Evolutionary conservation across 768 basidiomycete genomes (phyloP).

Genomic region (Trametes meyenii): DNA sequence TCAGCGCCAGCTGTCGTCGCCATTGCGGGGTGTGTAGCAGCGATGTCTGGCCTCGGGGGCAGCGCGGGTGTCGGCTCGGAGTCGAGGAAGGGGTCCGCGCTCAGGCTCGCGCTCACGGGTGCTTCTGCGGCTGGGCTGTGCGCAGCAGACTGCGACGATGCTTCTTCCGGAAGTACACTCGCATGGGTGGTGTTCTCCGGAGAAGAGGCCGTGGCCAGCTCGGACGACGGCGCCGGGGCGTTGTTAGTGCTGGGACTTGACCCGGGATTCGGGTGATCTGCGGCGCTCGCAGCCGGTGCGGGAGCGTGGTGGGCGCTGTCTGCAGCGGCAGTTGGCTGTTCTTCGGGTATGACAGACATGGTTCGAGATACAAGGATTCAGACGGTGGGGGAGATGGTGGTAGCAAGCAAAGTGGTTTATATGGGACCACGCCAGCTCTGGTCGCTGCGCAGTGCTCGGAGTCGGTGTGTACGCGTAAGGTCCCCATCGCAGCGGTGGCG

Average conservation of each 20-base stretch:
- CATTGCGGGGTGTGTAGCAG: background rate
- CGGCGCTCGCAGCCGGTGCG: conserved; percentile 1
- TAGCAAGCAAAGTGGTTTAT: conserved; percentile 4
- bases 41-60: conserved; percentile 20
- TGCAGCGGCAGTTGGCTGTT: background rate
- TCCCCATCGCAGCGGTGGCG: conserved; percentile 11
- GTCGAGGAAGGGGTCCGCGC: conserved; percentile 3
- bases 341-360: conserved; percentile 16
- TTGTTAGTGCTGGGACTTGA: too few species aligned
- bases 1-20: conserved; percentile 1
- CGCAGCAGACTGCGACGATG: conserved; percentile 2
- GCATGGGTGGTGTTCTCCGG: conserved; percentile 1
- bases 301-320: background rate
- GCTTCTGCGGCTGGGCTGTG: background rate
- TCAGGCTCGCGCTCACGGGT: background rate
- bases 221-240: background rate
- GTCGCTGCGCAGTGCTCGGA: conserved; percentile 13
- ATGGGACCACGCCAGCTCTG: background rate
- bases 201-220: background rate
- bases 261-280: conserved; percentile 1
- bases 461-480: too few species aligned
- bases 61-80: conserved; percentile 21
- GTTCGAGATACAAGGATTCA: background rate
- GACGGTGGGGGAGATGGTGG: conserved; percentile 1
- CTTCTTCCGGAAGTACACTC: conserved; percentile 11